Base-by-base conservation (phyloP, 2,329 filamentous ascomycete species). In the Periconia macrospinosa region DNA sequence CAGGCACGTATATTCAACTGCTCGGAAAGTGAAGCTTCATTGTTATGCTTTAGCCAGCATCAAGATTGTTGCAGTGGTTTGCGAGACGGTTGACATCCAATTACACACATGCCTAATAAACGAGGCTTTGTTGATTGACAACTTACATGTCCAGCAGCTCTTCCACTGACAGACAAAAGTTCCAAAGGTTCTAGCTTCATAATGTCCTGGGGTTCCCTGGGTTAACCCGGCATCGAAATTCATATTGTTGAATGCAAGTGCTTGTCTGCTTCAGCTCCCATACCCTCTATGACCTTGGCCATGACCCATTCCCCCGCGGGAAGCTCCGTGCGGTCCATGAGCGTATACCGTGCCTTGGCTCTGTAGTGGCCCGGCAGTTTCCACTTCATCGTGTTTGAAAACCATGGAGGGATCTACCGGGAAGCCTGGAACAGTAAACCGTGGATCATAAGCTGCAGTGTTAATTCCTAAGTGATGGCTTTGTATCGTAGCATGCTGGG, bases 361-460 rank as follows among this genome's bases (percentile, higher is more conserved):
- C 33, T 59, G 55, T 33, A 61, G 45, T 6, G 57, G 61, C 19
- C 58, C 55, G 18, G 52, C 40, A n/a, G 41, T 18, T 37, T 57
- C 56, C 19, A 52, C 49, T 42, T 54, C 52, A 13, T 60, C 59
- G 49, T 66, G 63, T 55, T 72, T 71, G 52, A 63, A 72, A 55
- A 68, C 66, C 68, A 72, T 71, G 14, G 63, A 61, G 18, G 70
- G 69, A 55, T 72, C 69, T 40, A 72, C 66, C 17, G 66, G 68
- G 52, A 66, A 72, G 18, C 66, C 66, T 50, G 68, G 68, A 42
- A 70, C 61, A 11, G 55, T 57, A 50, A 69, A 72, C 41, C 70
- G 58, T 7, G 69, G 68, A 49, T 72, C 70, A 55, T 72, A 72
- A 42, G 65, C 56, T 19, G 63, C 62, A 10, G 63, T 51, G 47